A percentile compares a stretch with the other conserved stretches of the same genome.
Conservation (phyloP, 345 rosid genomes). For the Cardamine resedifolia region DNA sequence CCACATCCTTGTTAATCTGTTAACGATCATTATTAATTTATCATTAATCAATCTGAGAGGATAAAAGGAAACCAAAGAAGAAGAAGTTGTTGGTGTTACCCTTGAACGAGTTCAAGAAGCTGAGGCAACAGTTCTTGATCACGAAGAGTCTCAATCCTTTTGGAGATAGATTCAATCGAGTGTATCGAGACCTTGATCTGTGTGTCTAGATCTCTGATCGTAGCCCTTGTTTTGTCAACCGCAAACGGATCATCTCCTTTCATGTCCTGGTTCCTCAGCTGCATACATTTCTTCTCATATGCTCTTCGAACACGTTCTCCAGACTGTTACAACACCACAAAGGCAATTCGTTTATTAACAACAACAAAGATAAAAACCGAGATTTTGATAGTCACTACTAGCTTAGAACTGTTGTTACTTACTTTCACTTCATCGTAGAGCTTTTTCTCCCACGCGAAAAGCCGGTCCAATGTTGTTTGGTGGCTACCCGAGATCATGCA, state of each 20-base stretch:
- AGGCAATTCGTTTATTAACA: neutral
- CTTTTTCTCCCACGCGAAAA: constrained; percentile 96
- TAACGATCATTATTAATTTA: neutral
- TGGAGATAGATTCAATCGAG: constrained; percentile 86
- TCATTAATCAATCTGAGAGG: neutral
- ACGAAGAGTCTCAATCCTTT: constrained; percentile 80
- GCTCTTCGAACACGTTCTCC: constrained; percentile 82
- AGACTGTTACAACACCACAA: constrained; percentile 44
- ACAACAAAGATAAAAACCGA: neutral
- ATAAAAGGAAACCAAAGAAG: constrained; percentile 8
- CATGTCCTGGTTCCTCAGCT: constrained; percentile 76
- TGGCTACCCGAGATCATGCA: constrained; percentile 67
- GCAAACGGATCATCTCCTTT: constrained; percentile 74
- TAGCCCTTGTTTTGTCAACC: constrained; percentile 71
- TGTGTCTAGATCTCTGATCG: constrained; percentile 74
- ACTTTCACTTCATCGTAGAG: constrained; percentile 94
- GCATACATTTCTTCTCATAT: constrained; percentile 78
- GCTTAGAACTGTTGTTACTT: constrained; percentile 18
- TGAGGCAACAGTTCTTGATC: constrained; percentile 98
- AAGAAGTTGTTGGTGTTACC: constrained; percentile 47
- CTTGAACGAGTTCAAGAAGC: constrained; percentile 79
- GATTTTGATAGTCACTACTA: neutral
- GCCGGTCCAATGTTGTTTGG: constrained; percentile 78
- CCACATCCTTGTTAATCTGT: constrained; percentile 94
- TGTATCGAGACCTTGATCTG: constrained; percentile 83